phyloP scores from a whole-genome alignment of 2,329 filamentous ascomycete genomes.

The Beauveria rudraprayagi region DNA sequence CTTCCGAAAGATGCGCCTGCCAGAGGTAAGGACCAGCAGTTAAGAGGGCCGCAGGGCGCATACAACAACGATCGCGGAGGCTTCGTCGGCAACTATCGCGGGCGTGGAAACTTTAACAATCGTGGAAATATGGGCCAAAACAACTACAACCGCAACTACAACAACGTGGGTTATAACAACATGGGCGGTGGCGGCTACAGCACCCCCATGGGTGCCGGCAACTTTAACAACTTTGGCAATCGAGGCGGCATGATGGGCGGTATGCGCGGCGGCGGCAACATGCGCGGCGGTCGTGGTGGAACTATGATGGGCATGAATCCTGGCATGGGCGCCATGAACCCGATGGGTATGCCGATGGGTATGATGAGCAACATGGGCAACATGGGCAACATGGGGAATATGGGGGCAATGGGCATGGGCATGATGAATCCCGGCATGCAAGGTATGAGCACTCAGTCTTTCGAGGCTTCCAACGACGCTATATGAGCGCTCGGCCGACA shows the following conservation, averaged over 20 bases:
- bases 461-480: conserved; percentile 32
- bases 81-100: conserved; percentile 42
- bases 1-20: conserved; percentile 76
- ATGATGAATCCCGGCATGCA: conserved; percentile 22
- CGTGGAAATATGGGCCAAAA: conserved; percentile 42
- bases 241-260: conserved; percentile 38
- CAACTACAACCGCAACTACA: conserved; percentile 37
- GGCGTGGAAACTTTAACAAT: conserved; percentile 41
- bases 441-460: conserved; percentile 20
- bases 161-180: conserved; percentile 31
- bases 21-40: conserved; percentile 52
- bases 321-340: conserved; percentile 19
- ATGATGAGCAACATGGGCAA: conserved; percentile 44
- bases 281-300: conserved; percentile 44
- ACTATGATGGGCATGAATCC: conserved; percentile 40
- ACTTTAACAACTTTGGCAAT: conserved; percentile 43
- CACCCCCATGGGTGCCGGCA: conserved; percentile 45
- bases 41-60: conserved; percentile 40
- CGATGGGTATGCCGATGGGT: conserved; percentile 35
- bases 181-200: conserved; percentile 38
- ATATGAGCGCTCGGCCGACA: conserved; percentile 27
- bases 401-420: conserved; percentile 33
- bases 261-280: conserved; percentile 41
- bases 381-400: conserved; percentile 24
- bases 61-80: conserved; percentile 43